Percentiles rank a stretch among this genome's conserved stretches.
These are phyloP conservation scores for Thelonectria olida DNA, from an alignment of 2,329 filamentous ascomycete genomes.

Conservation along the genomic window DNA sequence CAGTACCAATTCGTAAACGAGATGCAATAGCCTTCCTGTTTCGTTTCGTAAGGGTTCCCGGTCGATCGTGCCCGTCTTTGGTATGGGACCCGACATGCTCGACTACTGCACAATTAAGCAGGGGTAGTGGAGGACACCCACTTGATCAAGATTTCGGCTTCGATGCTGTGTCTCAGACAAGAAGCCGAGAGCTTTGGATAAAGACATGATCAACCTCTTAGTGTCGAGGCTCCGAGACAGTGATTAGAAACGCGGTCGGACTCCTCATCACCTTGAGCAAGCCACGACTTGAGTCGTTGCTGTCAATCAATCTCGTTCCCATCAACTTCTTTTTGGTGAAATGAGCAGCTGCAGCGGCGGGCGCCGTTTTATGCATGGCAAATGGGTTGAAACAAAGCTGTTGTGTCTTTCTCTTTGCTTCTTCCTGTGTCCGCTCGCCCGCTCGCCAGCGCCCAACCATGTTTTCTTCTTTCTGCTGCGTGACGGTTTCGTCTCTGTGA, in stretches of 20 bases:
- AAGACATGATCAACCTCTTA: no score
- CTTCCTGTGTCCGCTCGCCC: not conserved
- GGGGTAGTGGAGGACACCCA: not conserved
- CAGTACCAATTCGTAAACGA: not conserved
- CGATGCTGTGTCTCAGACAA: not conserved
- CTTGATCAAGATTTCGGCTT: not conserved
- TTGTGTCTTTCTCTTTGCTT: not conserved
- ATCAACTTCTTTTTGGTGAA: no score
- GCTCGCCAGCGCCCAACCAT: constrained; percentile 1
- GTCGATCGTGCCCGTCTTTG: constrained; percentile 29
- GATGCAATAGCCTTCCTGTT: constrained; percentile 30
- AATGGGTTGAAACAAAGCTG: not conserved
- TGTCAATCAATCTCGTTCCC: constrained; percentile 12
- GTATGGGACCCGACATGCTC: not conserved
- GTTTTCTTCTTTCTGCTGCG: constrained; percentile 15
- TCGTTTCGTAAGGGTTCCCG: constrained; percentile 36
- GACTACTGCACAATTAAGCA: not conserved
- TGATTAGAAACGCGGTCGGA: not conserved
- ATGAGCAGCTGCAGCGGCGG: not conserved
- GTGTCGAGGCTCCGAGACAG: not conserved
- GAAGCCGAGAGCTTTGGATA: not conserved
- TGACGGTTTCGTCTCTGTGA: not conserved
- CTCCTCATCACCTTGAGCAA: not conserved
- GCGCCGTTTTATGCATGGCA: not conserved
- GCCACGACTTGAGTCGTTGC: constrained; percentile 6